phyloP scores from a whole-genome alignment of 306 rosid genomes.

The Prunus salicina region DNA sequence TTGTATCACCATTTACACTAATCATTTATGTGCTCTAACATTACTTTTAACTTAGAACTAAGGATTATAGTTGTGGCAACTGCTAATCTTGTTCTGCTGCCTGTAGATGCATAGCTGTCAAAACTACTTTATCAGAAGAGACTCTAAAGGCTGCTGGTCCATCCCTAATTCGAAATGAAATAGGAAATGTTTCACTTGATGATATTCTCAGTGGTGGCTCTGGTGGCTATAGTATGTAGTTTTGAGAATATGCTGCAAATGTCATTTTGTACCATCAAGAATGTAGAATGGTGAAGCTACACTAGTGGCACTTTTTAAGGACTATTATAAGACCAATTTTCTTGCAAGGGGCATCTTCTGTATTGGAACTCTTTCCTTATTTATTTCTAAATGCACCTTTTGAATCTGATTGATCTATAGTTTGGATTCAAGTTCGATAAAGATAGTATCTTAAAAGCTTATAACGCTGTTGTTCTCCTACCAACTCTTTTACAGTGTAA shows the following conservation, averaged over 20 bases:
- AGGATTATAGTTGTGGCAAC: conserved; percentile 5
- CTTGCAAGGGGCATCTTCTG: conserved; percentile 33
- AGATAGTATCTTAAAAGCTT: conserved; percentile 17
- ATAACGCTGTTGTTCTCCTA: conserved; percentile 16
- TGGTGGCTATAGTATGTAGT: conserved; percentile 86
- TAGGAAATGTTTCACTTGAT: conserved; percentile 78
- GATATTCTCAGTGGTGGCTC: conserved; percentile 88
- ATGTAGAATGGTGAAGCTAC: conserved; percentile 52
- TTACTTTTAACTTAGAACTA: not conserved
- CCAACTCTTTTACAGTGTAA: conserved; percentile 19
- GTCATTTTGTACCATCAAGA: conserved; percentile 45
- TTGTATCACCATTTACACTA: not conserved
- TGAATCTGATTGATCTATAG: conserved; percentile 2
- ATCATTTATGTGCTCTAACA: not conserved
- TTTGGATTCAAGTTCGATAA: conserved; percentile 10
- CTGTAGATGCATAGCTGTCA: conserved; percentile 88
- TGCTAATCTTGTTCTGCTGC: conserved; percentile 19
- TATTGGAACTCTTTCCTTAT: conserved; percentile 24
- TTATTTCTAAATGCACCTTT: conserved; percentile 32
- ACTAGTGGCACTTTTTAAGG: conserved; percentile 33
- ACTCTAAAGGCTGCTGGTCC: conserved; percentile 64
- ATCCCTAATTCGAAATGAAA: conserved; percentile 69
- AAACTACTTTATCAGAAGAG: conserved; percentile 82
- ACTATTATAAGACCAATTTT: conserved; percentile 22
- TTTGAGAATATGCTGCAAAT: conserved; percentile 56